phyloP scores from a whole-genome alignment of 768 basidiomycete species.

The Thelephora ganbajun region DNA sequence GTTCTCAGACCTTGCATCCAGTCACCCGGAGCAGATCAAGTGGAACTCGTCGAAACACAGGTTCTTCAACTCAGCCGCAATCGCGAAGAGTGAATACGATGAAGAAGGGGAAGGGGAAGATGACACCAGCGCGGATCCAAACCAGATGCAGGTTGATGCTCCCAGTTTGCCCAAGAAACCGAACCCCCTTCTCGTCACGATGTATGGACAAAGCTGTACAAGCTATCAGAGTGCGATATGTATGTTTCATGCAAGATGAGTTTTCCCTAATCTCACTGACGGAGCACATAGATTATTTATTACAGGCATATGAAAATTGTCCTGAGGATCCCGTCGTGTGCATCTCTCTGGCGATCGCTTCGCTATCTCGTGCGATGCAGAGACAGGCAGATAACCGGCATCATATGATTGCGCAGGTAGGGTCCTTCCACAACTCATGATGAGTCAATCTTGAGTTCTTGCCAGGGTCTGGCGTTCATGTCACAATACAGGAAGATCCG shows the following conservation, averaged over 20 bases:
- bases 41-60: conserved; percentile 52
- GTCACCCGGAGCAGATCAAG: conserved; percentile 41
- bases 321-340: conserved; percentile 79
- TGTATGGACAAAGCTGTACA: conserved; percentile 78
- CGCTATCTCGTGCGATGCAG: conserved; percentile 83
- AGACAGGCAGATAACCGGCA: conserved; percentile 93
- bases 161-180: conserved; percentile 47
- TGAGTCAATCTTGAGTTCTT: background rate
- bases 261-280: background rate
- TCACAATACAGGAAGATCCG: conserved; percentile 65
- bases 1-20: conserved; percentile 49
- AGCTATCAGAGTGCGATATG: conserved; percentile 88
- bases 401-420: conserved; percentile 68
- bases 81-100: conserved; percentile 24
- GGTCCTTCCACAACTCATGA: conserved; percentile 11
- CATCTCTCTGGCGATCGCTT: conserved; percentile 70
- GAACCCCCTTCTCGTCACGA: conserved; percentile 49
- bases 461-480: conserved; percentile 72
- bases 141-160: conserved; percentile 7
- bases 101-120: conserved; percentile 29
- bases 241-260: conserved; percentile 25
- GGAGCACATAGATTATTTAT: conserved; percentile 53
- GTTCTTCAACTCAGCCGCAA: conserved; percentile 28
- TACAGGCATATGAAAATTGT: conserved; percentile 80
- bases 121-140: conserved; percentile 17